Conservation (phyloP, 2,329 filamentous ascomycete species). For the Volutella citrinella region DNA sequence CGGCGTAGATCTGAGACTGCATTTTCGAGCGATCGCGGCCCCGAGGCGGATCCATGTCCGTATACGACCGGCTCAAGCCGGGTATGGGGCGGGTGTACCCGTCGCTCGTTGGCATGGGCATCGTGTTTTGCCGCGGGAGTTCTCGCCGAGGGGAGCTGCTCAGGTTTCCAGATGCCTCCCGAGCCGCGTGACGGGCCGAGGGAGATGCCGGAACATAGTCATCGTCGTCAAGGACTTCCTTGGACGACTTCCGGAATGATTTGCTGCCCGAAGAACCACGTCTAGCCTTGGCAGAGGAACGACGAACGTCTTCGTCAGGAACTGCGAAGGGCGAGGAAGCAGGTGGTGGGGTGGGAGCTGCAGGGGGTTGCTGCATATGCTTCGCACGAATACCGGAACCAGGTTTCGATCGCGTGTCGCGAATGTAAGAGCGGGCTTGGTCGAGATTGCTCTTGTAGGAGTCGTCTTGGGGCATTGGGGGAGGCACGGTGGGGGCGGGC, state of each 20-base stretch:
- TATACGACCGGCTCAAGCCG: constrained; percentile 22
- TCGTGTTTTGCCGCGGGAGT: constrained; percentile 32
- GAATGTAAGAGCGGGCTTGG: constrained; percentile 28
- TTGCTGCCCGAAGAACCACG: constrained; percentile 34
- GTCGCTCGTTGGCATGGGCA: constrained; percentile 34
- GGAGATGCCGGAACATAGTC: constrained; percentile 29
- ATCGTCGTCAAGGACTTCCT: constrained; percentile 32
- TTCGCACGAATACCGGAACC: constrained; percentile 21
- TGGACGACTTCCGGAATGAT: constrained; percentile 28
- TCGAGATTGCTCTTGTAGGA: constrained; percentile 13
- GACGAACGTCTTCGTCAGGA: constrained; percentile 30
- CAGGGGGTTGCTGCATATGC: constrained; percentile 26
- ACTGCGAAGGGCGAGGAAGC: constrained; percentile 24
- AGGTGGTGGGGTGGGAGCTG: constrained; percentile 36
- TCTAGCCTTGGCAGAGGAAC: constrained; percentile 31
- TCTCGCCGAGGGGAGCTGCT: no score
- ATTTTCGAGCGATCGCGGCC: constrained; percentile 37
- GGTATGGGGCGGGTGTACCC: constrained; percentile 27
- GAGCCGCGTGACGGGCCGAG: constrained; percentile 25
- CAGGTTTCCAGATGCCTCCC: no score
- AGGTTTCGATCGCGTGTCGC: constrained; percentile 28
- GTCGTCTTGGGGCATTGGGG: constrained; percentile 22
- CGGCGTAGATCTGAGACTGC: constrained; percentile 33
- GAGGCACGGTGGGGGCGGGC: constrained; percentile 14
- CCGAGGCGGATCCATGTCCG: constrained; percentile 33